Evolutionary conservation across 305 asterid genomes (phyloP).

Genomic region (Solanum hybrid): DNA sequence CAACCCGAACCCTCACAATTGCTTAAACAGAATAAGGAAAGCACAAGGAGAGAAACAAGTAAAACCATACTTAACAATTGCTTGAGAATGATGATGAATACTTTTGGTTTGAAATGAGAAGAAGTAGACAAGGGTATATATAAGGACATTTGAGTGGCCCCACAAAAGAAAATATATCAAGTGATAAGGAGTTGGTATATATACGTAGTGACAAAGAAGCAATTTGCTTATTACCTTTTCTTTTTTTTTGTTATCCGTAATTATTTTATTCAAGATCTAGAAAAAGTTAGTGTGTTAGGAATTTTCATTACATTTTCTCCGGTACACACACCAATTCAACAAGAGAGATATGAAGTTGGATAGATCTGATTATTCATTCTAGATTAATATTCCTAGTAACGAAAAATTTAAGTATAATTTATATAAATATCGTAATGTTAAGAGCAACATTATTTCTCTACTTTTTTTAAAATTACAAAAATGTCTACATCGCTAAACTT

Average conservation of each 20-base stretch:
- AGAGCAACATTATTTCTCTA: no score
- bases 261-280: not conserved
- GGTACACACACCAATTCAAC: not conserved
- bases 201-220: not conserved
- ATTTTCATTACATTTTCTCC: not conserved
- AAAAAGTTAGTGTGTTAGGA: not conserved
- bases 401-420: not conserved
- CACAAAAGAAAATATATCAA: not conserved
- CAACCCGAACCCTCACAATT: slow-evolving; percentile 20
- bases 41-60: not conserved
- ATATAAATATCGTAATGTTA: no score
- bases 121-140: not conserved
- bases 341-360: not conserved
- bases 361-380: not conserved
- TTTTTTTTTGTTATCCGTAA: not conserved
- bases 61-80: not conserved
- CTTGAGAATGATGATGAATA: slow-evolving; percentile 12
- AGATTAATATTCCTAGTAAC: not conserved
- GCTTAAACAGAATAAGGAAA: not conserved
- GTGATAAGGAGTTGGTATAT: not conserved
- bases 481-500: no score
- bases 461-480: no score
- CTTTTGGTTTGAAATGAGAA: not conserved
- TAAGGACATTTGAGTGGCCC: not conserved
- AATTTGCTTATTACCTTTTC: not conserved